These are phyloP conservation scores for Pleomassaria siparia DNA, from an alignment of 2,329 filamentous ascomycete species.

Conservation along the genomic window DNA sequence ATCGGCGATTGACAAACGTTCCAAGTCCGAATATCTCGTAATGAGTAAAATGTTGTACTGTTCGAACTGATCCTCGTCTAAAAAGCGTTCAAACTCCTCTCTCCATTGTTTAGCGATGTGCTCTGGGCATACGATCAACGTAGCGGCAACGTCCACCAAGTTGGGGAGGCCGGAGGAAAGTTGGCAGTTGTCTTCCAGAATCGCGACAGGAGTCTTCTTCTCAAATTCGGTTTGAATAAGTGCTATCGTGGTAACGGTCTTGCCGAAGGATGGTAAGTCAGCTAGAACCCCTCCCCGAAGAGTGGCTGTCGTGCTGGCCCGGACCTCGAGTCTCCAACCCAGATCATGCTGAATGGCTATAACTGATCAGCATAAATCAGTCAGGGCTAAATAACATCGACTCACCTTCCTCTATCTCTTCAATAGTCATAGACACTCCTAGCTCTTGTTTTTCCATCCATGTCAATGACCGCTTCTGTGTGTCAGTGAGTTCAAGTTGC, in stretches of 20 bases:
- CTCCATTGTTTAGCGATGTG: conserved; percentile 62
- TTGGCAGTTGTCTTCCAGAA: conserved; percentile 16
- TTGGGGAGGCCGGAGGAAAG: conserved; percentile 13
- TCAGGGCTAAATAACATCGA: no score
- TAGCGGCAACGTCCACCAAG: conserved; percentile 55
- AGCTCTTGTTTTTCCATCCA: conserved; percentile 64
- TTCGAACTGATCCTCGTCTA: conserved; percentile 34
- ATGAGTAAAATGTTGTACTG: conserved; percentile 51
- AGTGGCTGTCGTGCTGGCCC: conserved; percentile 43
- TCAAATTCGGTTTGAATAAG: conserved; percentile 54
- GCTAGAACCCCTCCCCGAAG: conserved; percentile 64
- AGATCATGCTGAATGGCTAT: conserved; percentile 48
- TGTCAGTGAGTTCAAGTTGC: conserved; percentile 46
- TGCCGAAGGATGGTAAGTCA: conserved; percentile 67
- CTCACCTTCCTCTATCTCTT: conserved; percentile 57
- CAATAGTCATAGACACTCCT: conserved; percentile 23
- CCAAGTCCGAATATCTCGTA: conserved; percentile 42
- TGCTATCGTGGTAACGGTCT: conserved; percentile 62
- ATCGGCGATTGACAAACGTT: conserved; percentile 45
- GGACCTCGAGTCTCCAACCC: conserved; percentile 60
- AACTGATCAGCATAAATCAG: no score
- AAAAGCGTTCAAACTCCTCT: conserved; percentile 56
- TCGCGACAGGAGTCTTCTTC: conserved; percentile 6
- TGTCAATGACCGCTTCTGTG: conserved; percentile 57
- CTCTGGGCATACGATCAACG: conserved; percentile 60